Conservation (phyloP, 257 asterid species). For the Parsonsia alboflavescens region DNA sequence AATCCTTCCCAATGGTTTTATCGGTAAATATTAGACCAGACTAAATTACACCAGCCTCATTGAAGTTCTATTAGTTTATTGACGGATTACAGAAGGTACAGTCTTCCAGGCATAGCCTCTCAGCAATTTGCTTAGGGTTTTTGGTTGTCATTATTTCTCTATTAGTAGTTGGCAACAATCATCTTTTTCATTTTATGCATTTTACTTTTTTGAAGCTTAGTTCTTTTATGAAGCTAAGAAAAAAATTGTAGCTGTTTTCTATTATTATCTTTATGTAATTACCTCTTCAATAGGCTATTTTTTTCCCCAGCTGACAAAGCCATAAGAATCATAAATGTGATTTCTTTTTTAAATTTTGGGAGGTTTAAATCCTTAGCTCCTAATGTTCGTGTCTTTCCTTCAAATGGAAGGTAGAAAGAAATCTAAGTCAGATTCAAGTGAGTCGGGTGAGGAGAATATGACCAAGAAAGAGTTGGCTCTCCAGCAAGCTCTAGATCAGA, state of each 20-base stretch:
- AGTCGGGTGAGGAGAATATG: slow-evolving; percentile 81
- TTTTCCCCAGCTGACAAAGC: background rate
- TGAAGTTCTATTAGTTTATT: background rate
- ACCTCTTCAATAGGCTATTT: background rate
- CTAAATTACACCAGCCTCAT: background rate
- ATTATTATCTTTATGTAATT: background rate
- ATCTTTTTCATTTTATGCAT: background rate
- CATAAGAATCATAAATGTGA: slow-evolving; percentile 1
- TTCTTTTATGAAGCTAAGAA: background rate
- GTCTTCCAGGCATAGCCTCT: background rate
- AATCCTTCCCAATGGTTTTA: background rate
- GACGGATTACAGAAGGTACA: background rate
- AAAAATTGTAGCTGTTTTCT: background rate
- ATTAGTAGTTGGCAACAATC: background rate
- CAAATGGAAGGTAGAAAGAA: slow-evolving; percentile 51
- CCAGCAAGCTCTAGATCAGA: slow-evolving; percentile 82
- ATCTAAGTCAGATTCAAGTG: slow-evolving; percentile 61
- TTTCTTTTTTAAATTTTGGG: background rate
- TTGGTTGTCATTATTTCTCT: background rate
- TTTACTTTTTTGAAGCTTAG: background rate
- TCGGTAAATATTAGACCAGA: background rate
- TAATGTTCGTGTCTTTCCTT: background rate
- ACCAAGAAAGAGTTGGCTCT: slow-evolving; percentile 93
- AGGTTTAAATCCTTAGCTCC: slow-evolving; percentile 1
- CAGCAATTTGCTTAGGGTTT: background rate